Base-by-base conservation (phyloP, 192 early-diverging fungal genomes). In the Chytriomyces sp. region DNA sequence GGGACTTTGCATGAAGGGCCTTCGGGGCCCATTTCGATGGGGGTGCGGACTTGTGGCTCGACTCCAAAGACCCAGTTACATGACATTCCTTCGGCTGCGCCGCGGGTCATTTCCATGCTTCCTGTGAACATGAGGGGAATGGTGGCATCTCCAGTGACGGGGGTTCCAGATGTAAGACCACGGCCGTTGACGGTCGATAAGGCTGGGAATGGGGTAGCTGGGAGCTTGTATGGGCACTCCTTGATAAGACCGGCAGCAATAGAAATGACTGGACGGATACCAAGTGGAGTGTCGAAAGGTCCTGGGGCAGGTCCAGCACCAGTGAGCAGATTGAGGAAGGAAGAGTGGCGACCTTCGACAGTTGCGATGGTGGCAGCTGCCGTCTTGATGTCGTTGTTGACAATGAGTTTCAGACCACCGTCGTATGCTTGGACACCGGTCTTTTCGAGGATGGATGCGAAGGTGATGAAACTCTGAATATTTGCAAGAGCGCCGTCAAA, bases 371-470 rank as follows among this genome's bases (percentile, higher is more conserved):
- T 45, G 1, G 83, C 88, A 72, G 75, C 87, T n/a, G 83, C 87
- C 7, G 81, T 88, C 77, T 84, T 77, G 48, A 89, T 45, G 61
- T 82, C 71, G 69, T 77, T 70, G 60, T 57, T 49, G 5, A n/a
- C 10, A 64, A 86, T 73, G 35, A 86, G 84, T 24, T 75, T 64
- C 72, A 81, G 67, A 18, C 77, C 86, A 18, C 88, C 88, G 59
- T 67, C 75, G 79, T 89, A 89, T 9, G 87, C 88, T 26, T 69
- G 72, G 57, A 86, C 87, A 69, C 86, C 88, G 8, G 84, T 86
- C 1, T 77, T 62, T 66, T 90, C 86, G 20, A 90, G 76, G 23
- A 83, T 78, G 18, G 79, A 76, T 5, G 86, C 85, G 59, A 83
- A 76, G 2, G 78, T 71, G 16, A 89, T 35, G 64, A 87, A 87